A percentile compares a stretch with the other conserved stretches of the same genome.
Evolutionary conservation across 257 asterid genomes (phyloP).

Genomic region (Ilex aquifolium): DNA sequence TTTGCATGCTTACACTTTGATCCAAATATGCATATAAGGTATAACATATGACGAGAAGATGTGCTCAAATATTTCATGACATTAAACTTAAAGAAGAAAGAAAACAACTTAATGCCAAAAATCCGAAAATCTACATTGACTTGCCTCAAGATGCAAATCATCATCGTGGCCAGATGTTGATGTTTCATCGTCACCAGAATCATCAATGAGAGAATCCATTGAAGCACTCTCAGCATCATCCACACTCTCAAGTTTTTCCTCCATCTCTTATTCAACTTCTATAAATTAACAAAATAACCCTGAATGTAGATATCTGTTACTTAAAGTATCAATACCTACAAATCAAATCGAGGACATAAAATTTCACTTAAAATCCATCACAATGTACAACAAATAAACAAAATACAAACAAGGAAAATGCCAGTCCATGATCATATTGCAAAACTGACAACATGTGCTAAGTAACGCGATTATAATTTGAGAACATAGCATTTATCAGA

Average conservation of each 20-base stretch:
- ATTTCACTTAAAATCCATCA: too few species aligned
- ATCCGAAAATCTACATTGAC: not conserved
- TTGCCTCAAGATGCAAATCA: slow-evolving; percentile 44
- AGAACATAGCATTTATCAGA: too few species aligned
- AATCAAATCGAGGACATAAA: too few species aligned
- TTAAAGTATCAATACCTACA: too few species aligned
- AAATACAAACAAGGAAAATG: too few species aligned
- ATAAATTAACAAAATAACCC: too few species aligned
- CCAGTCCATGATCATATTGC: too few species aligned
- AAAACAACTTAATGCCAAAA: not conserved
- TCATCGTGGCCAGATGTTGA: slow-evolving; percentile 11
- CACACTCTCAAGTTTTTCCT: slow-evolving; percentile 21
- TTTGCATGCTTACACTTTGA: not conserved
- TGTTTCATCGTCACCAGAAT: slow-evolving; percentile 24
- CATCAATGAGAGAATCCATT: slow-evolving; percentile 28
- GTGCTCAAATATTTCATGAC: not conserved
- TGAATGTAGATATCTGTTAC: too few species aligned
- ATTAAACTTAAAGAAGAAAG: not conserved
- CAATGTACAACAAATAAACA: too few species aligned
- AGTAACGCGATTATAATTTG: too few species aligned
- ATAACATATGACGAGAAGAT: not conserved
- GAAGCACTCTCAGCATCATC: slow-evolving; percentile 24
- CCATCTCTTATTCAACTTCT: slow-evolving; percentile 15
- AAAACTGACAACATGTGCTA: too few species aligned
- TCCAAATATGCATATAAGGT: not conserved